Percentiles rank a stretch among this genome's conserved stretches.
Evolutionary conservation across 2,329 filamentous ascomycete genomes (phyloP).

Genomic region (Colletotrichum tropicale): DNA sequence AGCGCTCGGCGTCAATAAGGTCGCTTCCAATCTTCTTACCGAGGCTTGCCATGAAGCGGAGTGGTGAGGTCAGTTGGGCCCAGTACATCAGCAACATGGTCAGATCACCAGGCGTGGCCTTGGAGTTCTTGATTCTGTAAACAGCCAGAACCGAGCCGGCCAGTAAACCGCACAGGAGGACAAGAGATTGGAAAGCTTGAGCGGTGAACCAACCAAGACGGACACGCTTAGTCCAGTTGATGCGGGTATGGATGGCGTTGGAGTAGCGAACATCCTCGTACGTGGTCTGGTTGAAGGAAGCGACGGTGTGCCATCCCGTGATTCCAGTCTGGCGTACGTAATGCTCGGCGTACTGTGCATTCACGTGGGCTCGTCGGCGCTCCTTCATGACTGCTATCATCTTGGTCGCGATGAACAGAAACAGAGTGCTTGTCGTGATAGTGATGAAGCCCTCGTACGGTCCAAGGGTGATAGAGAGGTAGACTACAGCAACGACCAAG

Average conservation of each 20-base stretch:
- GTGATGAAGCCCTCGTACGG: slow-evolving; percentile 68
- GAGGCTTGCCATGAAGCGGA: slow-evolving; percentile 70
- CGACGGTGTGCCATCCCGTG: slow-evolving; percentile 63
- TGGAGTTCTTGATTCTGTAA: slow-evolving; percentile 68
- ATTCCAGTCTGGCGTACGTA: slow-evolving; percentile 61
- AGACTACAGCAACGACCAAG: slow-evolving; percentile 62
- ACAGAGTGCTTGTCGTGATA: slow-evolving; percentile 60
- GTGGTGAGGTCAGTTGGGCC: slow-evolving; percentile 72
- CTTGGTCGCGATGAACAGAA: slow-evolving; percentile 57
- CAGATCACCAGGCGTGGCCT: slow-evolving; percentile 69
- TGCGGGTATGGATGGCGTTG: slow-evolving; percentile 43
- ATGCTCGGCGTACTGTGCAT: slow-evolving; percentile 59
- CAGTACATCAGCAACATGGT: slow-evolving; percentile 76
- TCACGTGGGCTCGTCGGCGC: slow-evolving; percentile 54
- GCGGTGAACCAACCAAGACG: slow-evolving; percentile 19
- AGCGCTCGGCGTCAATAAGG: slow-evolving; percentile 61
- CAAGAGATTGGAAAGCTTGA: slow-evolving; percentile 42
- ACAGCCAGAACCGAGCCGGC: slow-evolving; percentile 65
- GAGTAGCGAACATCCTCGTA: slow-evolving; percentile 61
- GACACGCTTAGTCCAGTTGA: slow-evolving; percentile 16
- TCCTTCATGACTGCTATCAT: slow-evolving; percentile 56
- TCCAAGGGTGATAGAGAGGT: slow-evolving; percentile 62
- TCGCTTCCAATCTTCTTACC: slow-evolving; percentile 61
- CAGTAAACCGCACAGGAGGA: slow-evolving; percentile 72
- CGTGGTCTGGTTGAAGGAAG: slow-evolving; percentile 62